Conservation (phyloP, 306 rosid species). For the Prunus padus region DNA sequence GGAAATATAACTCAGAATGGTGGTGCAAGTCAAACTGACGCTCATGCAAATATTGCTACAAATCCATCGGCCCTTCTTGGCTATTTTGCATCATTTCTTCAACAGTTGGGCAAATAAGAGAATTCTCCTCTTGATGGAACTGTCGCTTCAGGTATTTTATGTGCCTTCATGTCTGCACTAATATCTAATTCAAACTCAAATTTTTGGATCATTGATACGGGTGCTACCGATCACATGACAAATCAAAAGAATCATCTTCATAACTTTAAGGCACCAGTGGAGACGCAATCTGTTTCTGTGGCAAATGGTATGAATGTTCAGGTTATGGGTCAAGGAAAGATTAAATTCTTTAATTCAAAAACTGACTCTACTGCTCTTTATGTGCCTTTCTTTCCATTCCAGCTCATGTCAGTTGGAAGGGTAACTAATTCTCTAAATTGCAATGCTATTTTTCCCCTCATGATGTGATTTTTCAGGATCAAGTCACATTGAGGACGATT, state of each 20-base stretch:
- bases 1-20: too few species aligned
- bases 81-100: too few species aligned
- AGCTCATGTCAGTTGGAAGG: not conserved
- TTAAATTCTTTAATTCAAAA: not conserved
- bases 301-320: not conserved
- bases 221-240: constrained; percentile 4
- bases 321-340: not conserved
- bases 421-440: not conserved
- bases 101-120: too few species aligned
- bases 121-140: too few species aligned
- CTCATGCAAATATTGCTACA: too few species aligned
- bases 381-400: not conserved
- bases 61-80: too few species aligned
- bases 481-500: not conserved
- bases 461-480: constrained; percentile 2
- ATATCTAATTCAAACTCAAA: not conserved
- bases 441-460: not conserved
- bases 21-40: too few species aligned
- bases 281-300: not conserved
- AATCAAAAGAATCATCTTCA: not conserved
- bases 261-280: not conserved
- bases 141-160: too few species aligned
- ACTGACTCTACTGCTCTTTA: not conserved
- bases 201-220: not conserved
- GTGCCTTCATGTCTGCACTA: too few species aligned